phyloP scores from a whole-genome alignment of 73 alveolate genomes.

The Paramecium tetraurelia region DNA sequence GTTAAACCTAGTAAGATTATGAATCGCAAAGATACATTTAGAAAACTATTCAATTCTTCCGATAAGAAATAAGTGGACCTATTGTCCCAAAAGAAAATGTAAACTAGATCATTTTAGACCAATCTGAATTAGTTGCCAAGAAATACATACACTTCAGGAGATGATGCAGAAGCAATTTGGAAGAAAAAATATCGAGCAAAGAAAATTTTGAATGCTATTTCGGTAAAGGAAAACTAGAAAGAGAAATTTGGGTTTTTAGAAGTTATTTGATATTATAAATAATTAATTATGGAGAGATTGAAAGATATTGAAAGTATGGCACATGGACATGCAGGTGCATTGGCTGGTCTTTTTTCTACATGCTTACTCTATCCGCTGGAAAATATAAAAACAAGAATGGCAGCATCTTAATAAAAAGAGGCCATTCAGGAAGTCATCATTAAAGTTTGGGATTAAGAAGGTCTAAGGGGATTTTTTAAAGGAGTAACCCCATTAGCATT shows the following conservation, averaged over 20 bases:
- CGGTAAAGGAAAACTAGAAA: neutral
- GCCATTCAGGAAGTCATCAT: neutral
- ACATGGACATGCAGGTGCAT: constrained; percentile 55
- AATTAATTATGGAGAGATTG: neutral
- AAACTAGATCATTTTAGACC: neutral
- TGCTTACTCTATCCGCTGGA: constrained; percentile 55
- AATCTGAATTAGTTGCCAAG: neutral
- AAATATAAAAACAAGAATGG: constrained; percentile 58
- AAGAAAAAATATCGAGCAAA: neutral
- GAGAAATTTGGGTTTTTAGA: neutral
- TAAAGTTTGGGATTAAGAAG: neutral
- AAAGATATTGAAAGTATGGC: constrained; percentile 18
- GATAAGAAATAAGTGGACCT: neutral
- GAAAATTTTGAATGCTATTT: neutral
- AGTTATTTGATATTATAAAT: neutral
- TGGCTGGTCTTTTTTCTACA: constrained; percentile 50
- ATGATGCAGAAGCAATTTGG: neutral
- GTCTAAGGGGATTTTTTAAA: constrained; percentile 49
- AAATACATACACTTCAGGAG: neutral
- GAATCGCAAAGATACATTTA: neutral
- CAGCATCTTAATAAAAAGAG: neutral
- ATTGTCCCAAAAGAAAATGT: neutral
- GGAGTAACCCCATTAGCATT: constrained; percentile 49
- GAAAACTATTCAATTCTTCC: neutral
- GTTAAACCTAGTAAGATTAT: neutral